A percentile compares a stretch with the other conserved stretches of the same genome.
Conservation (phyloP, 768 basidiomycete species). For the Brasilioporus rufonigricans region DNA sequence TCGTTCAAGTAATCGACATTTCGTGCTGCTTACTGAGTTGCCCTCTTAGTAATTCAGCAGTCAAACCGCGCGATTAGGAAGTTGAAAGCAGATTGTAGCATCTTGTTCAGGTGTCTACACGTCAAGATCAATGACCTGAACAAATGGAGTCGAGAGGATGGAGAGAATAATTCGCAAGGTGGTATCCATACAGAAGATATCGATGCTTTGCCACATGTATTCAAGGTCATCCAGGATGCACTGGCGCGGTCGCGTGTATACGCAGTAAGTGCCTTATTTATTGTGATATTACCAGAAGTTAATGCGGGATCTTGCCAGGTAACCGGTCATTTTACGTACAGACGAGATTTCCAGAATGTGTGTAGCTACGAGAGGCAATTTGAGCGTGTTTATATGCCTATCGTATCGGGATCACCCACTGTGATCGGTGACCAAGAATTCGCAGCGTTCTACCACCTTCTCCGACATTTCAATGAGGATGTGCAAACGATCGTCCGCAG, state of each 20-base stretch:
- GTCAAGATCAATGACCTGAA: too few species aligned
- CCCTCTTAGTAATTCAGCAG: neutral
- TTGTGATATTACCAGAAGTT: too few species aligned
- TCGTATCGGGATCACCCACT: too few species aligned
- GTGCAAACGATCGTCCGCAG: neutral
- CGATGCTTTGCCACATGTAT: neutral
- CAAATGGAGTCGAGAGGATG: too few species aligned
- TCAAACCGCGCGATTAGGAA: neutral
- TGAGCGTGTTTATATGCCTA: neutral
- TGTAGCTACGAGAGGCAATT: too few species aligned
- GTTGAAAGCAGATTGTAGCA: neutral
- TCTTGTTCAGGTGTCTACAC: neutral
- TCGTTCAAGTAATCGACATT: too few species aligned
- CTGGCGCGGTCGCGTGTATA: neutral
- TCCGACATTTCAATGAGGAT: neutral
- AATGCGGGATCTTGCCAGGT: too few species aligned
- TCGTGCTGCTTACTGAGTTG: neutral
- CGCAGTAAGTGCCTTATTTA: neutral
- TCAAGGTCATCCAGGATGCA: neutral
- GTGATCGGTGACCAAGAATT: neutral
- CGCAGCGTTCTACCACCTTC: neutral
- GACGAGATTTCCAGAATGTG: neutral
- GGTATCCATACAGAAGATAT: neutral
- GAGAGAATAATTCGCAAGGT: neutral
- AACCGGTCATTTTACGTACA: neutral